Evolutionary conservation across 805 yeast species (phyloP).

Genomic region (Saccharomycopsis babjevae): DNA sequence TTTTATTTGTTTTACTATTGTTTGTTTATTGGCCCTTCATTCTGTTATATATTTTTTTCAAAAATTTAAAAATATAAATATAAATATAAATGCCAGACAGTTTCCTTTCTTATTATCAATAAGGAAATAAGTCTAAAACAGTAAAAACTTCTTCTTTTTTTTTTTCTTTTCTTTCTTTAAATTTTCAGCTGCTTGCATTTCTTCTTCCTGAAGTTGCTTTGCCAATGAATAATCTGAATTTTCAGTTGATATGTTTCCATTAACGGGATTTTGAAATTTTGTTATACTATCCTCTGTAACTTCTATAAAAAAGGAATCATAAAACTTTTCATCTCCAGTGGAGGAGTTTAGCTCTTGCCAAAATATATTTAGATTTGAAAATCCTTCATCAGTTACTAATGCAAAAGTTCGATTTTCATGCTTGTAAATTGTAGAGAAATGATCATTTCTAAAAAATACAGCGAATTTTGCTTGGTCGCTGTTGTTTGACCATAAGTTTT

Average conservation of each 20-base stretch:
- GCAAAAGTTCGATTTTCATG: constrained; percentile 41
- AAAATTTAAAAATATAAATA: background rate
- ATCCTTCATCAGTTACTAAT: constrained; percentile 69
- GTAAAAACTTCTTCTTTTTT: background rate
- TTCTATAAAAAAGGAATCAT: constrained; percentile 55
- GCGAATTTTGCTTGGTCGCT: constrained; percentile 46
- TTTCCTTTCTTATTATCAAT: too few species aligned
- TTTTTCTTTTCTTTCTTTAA: constrained; percentile 26
- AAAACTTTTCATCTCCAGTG: constrained; percentile 61
- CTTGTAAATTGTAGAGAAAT: constrained; percentile 58
- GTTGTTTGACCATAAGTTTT: constrained; percentile 30
- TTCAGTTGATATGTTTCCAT: constrained; percentile 20
- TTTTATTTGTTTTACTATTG: background rate
- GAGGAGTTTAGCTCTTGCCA: constrained; percentile 74
- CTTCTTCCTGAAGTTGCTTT: constrained; percentile 43
- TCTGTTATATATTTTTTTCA: background rate
- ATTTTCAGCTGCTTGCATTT: constrained; percentile 36
- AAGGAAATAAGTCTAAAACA: too few species aligned
- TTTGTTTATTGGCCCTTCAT: background rate
- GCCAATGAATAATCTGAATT: constrained; percentile 34
- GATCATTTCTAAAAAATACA: constrained; percentile 83
- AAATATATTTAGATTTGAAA: constrained; percentile 41
- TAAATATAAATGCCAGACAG: background rate
- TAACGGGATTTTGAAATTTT: constrained; percentile 7
- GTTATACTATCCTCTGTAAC: constrained; percentile 17